Evolutionary conservation across 805 yeast species (phyloP).

Genomic region (Schwanniomyces vanrijiae): DNA sequence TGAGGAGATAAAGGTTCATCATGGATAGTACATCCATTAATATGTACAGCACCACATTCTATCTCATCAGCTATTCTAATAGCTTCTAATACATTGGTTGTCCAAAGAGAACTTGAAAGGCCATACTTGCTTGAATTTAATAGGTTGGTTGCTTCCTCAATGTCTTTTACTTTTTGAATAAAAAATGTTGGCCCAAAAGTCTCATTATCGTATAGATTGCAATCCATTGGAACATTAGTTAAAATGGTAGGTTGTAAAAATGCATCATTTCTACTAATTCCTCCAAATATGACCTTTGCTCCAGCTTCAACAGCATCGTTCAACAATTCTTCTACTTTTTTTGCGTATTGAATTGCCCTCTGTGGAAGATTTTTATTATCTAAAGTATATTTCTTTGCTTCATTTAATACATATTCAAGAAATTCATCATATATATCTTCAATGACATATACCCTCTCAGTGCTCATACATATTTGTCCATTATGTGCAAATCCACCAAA

Average conservation of each 20-base stretch:
- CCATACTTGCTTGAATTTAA: conserved; percentile 24
- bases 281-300: conserved; percentile 19
- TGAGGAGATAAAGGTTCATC: conserved; percentile 15
- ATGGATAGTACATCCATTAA: conserved; percentile 18
- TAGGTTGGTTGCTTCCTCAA: conserved; percentile 9
- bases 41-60: conserved; percentile 31
- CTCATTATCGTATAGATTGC: conserved; percentile 23
- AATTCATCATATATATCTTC: conserved; percentile 22
- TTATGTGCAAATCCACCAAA: conserved; percentile 41
- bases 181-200: conserved; percentile 36
- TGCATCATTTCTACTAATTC: neutral
- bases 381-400: conserved; percentile 6
- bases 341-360: conserved; percentile 18
- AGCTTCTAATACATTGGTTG: conserved; percentile 23
- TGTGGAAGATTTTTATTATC: conserved; percentile 13
- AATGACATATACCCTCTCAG: conserved; percentile 30
- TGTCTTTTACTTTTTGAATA: conserved; percentile 15
- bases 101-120: conserved; percentile 34
- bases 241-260: conserved; percentile 22
- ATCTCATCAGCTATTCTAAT: conserved; percentile 22
- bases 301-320: conserved; percentile 27
- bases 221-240: conserved; percentile 18
- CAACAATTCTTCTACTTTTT: conserved; percentile 16
- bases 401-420: conserved; percentile 9
- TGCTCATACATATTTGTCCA: conserved; percentile 52